Evolutionary conservation across 345 rosid genomes (phyloP).

Genomic region (Eucalyptus polybractea): DNA sequence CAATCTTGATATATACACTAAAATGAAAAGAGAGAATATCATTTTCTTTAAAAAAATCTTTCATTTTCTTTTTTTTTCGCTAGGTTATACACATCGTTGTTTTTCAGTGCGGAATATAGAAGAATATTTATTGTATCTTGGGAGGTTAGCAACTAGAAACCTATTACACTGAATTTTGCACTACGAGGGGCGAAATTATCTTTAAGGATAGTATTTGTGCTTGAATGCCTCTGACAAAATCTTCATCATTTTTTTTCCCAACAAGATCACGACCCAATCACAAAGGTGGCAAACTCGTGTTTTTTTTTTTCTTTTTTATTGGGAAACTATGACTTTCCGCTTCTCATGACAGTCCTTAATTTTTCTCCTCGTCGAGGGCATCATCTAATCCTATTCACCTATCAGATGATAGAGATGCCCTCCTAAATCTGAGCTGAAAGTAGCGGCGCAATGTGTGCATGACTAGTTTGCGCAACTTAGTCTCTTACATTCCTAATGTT

Average conservation of each 20-base stretch:
- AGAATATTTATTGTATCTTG: rapidly evolving
- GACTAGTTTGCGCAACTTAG: neutral
- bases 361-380: no score
- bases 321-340: no score
- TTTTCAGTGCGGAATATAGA: rapidly evolving
- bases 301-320: no score
- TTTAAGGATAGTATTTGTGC: rapidly evolving
- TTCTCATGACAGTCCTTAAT: no score
- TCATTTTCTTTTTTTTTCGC: rapidly evolving
- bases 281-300: neutral
- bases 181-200: rapidly evolving
- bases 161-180: rapidly evolving
- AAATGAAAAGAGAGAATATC: no score
- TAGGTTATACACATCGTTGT: rapidly evolving
- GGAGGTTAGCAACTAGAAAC: rapidly evolving
- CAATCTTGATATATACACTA: no score
- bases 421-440: neutral
- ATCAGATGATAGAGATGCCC: neutral
- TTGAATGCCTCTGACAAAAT: rapidly evolving
- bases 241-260: no score
- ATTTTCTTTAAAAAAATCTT: no score
- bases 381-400: neutral
- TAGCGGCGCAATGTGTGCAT: neutral
- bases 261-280: neutral
- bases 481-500: neutral